These are phyloP conservation scores for Arthroderma uncinatum DNA, from an alignment of 2,329 filamentous ascomycete genomes.

Conservation along the genomic window DNA sequence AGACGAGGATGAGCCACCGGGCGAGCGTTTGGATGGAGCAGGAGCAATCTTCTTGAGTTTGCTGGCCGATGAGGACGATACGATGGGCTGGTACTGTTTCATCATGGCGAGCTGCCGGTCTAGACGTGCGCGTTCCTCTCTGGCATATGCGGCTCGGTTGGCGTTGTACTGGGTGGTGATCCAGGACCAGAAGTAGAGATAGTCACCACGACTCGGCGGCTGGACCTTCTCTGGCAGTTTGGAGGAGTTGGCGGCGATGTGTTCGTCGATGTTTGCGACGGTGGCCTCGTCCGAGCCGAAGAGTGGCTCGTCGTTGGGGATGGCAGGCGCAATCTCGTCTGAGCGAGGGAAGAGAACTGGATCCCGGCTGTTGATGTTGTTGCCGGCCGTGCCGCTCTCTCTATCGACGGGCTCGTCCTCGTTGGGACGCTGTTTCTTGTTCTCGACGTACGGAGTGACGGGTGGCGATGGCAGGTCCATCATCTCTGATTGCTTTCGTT, in stretches of 20 bases:
- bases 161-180: conserved; percentile 35
- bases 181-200: conserved; percentile 33
- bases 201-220: conserved; percentile 36
- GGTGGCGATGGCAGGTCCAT: conserved; percentile 38
- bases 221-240: conserved; percentile 32
- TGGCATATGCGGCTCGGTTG: conserved; percentile 35
- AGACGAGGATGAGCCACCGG: conserved; percentile 12
- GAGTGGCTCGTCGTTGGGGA: conserved; percentile 31
- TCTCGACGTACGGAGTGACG: conserved; percentile 34
- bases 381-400: conserved; percentile 22
- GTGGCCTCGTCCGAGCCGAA: conserved; percentile 27
- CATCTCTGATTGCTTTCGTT: conserved; percentile 34
- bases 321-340: conserved; percentile 20
- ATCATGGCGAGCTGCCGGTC: conserved; percentile 33
- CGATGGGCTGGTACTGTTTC: conserved; percentile 25
- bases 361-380: conserved; percentile 24
- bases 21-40: conserved; percentile 25
- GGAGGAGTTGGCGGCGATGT: conserved; percentile 23
- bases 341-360: conserved; percentile 35
- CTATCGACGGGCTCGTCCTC: conserved; percentile 15
- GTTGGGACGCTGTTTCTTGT: conserved; percentile 30
- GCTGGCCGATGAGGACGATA: conserved; percentile 19
- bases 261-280: conserved; percentile 31
- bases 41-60: conserved; percentile 34
- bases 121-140: conserved; percentile 31